Conservation (phyloP, 1,284 basidiomycete species). For the Melampsora abietis-canadensis region DNA sequence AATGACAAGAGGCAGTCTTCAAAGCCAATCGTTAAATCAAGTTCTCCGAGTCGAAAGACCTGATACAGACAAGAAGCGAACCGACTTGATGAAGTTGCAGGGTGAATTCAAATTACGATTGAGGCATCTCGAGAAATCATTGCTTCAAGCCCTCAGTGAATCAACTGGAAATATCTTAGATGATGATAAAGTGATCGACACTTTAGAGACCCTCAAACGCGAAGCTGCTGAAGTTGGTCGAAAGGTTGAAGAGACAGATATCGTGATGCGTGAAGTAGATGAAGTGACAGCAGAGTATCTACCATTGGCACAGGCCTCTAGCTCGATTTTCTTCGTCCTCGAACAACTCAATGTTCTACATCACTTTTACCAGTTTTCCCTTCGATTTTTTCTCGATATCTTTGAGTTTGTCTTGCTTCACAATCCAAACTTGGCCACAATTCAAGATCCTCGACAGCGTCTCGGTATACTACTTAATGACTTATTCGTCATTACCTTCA, state of each 20-base stretch:
- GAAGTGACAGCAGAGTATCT: slow-evolving; percentile 91
- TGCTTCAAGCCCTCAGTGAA: slow-evolving; percentile 93
- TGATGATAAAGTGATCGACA: slow-evolving; percentile 98
- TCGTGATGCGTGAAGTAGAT: slow-evolving; percentile 93
- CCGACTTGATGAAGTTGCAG: slow-evolving; percentile 97
- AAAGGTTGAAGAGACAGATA: slow-evolving; percentile 96
- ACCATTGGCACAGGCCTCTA: slow-evolving; percentile 91
- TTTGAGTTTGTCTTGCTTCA: slow-evolving; percentile 90
- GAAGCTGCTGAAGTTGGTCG: slow-evolving; percentile 94
- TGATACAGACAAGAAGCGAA: slow-evolving; percentile 91
- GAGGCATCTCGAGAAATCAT: slow-evolving; percentile 84
- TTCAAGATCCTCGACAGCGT: slow-evolving; percentile 71
- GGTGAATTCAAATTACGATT: slow-evolving; percentile 94
- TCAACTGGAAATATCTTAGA: slow-evolving; percentile 95
- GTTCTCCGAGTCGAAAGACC: slow-evolving; percentile 95
- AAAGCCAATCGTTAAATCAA: slow-evolving; percentile 95
- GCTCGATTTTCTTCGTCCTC: slow-evolving; percentile 93
- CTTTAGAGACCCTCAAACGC: slow-evolving; percentile 90
- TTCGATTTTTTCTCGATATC: slow-evolving; percentile 96
- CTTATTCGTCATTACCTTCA: slow-evolving; percentile 84
- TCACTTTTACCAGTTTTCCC: slow-evolving; percentile 98
- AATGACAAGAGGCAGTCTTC: slow-evolving; percentile 96
- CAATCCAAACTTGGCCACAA: slow-evolving; percentile 78
- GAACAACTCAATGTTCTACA: slow-evolving; percentile 91
- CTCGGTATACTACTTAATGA: slow-evolving; percentile 82